Percentiles rank a stretch among this genome's conserved stretches.
Evolutionary conservation across 1,139 yeast species (phyloP).

Genomic region (Nadsonia starkeyi-henricii): DNA sequence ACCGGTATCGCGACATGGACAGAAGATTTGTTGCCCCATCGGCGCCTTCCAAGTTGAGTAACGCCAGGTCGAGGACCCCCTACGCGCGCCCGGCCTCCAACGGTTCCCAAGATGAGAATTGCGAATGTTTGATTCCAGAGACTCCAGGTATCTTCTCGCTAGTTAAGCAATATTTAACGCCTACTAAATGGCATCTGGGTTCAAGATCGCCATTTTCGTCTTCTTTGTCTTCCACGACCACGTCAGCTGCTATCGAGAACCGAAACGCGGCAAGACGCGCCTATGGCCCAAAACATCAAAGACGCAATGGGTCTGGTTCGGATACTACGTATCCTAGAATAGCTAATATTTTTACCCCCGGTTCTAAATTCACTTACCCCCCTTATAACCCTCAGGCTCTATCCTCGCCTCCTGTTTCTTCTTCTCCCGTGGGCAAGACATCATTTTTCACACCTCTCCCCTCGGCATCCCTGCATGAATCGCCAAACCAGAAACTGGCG

Average conservation of each 20-base stretch:
- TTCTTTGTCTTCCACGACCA: neutral
- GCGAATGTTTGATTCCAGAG: neutral
- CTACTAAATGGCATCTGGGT: neutral
- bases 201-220: neutral
- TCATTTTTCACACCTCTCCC: neutral
- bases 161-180: neutral
- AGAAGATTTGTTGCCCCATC: neutral
- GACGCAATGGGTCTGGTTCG: too few species aligned
- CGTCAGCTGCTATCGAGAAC: neutral
- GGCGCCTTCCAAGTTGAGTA: neutral
- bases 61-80: neutral
- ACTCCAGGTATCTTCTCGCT: neutral
- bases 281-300: too few species aligned
- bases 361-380: too few species aligned
- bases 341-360: too few species aligned
- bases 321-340: too few species aligned
- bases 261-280: too few species aligned
- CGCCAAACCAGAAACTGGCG: conserved; percentile 49
- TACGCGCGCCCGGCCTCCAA: neutral
- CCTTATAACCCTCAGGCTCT: too few species aligned
- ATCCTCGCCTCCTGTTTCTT: neutral
- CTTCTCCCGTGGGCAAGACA: neutral
- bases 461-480: conserved; percentile 3
- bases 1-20: neutral
- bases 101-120: neutral